Conservation (phyloP, 257 asterid genomes). For the Scutellaria galericulata region DNA sequence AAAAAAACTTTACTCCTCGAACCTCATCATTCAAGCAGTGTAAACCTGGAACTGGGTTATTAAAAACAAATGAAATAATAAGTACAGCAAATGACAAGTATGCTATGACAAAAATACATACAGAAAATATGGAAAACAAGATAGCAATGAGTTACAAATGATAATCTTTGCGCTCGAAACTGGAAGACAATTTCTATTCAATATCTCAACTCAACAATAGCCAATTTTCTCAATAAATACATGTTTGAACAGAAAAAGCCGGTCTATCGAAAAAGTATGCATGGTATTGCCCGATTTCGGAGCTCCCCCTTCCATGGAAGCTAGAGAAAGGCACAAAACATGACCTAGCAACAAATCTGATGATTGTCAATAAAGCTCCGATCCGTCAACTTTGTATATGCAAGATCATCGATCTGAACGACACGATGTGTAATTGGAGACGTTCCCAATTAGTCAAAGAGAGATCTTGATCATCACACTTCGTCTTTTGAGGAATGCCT, state of each 20-base stretch:
- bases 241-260: constrained; percentile 15
- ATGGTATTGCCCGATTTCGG: constrained; percentile 6
- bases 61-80: not conserved
- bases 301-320: constrained; percentile 11
- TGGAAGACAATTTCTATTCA: not conserved
- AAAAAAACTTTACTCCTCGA: too few relatives aligned
- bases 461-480: constrained; percentile 27
- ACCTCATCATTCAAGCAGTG: too few relatives aligned
- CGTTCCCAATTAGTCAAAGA: not conserved
- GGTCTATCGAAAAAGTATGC: not conserved
- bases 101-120: not conserved
- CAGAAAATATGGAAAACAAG: not conserved
- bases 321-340: not conserved
- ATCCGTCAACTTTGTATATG: not conserved
- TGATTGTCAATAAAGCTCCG: not conserved
- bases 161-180: not conserved
- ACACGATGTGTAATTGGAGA: not conserved
- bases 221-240: constrained; percentile 22
- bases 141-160: not conserved
- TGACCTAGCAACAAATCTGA: not conserved
- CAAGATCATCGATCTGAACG: constrained; percentile 3
- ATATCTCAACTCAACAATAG: not conserved
- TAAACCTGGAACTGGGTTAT: too few relatives aligned
- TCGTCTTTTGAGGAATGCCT: constrained; percentile 58
- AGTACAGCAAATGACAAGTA: not conserved